Percentiles rank a stretch among this genome's conserved stretches.
Evolutionary conservation across 2,329 filamentous ascomycete species (phyloP).

Genomic region (Metarhizium rileyi): DNA sequence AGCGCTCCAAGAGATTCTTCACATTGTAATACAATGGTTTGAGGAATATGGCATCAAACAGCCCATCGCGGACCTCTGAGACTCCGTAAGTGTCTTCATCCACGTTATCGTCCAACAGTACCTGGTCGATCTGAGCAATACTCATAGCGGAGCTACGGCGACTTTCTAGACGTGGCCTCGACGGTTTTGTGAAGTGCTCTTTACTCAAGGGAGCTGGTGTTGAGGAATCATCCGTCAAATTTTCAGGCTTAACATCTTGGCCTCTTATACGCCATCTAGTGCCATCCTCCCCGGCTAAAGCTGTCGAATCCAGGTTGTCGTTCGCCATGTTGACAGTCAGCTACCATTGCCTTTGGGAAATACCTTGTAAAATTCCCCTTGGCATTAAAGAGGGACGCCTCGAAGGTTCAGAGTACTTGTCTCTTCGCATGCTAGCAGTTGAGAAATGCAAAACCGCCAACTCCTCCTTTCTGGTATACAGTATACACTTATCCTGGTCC

Average conservation of each 20-base stretch:
- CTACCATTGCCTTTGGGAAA: background rate
- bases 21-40: constrained; percentile 28
- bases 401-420: background rate
- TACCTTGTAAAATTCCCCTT: background rate
- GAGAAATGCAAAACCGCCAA: no score
- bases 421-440: no score
- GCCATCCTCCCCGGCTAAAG: background rate
- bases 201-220: constrained; percentile 4
- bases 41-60: constrained; percentile 39
- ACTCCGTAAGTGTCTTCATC: constrained; percentile 33
- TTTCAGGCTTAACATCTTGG: background rate
- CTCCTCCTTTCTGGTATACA: no score
- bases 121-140: constrained; percentile 23
- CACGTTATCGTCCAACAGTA: constrained; percentile 24
- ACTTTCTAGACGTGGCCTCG: background rate
- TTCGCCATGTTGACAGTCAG: background rate
- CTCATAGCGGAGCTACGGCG: constrained; percentile 20
- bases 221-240: background rate
- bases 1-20: constrained; percentile 29
- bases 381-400: background rate
- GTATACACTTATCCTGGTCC: background rate
- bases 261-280: background rate
- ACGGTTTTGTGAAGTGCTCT: constrained; percentile 9
- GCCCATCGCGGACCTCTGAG: constrained; percentile 33
- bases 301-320: background rate